phyloP scores from a whole-genome alignment of 306 rosid genomes.

The Castanea crenata region DNA sequence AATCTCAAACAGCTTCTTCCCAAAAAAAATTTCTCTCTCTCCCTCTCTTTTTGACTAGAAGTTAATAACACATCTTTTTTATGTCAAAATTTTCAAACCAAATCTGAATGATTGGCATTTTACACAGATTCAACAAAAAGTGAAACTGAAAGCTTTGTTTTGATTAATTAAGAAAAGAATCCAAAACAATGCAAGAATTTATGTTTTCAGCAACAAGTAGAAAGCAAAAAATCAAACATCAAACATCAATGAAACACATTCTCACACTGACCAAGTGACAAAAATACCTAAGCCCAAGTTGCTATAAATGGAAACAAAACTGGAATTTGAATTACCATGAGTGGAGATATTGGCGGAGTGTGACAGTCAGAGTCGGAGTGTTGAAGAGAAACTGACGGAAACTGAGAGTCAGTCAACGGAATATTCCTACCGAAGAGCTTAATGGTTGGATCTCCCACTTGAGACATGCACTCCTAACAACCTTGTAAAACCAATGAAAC shows the following conservation, averaged over 20 bases:
- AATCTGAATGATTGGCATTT: no score
- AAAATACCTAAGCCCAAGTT: neutral
- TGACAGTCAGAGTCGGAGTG: constrained; percentile 13
- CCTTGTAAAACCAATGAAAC: constrained; percentile 7
- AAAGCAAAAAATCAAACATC: constrained; percentile 2
- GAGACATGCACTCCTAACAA: constrained; percentile 30
- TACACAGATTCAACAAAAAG: neutral
- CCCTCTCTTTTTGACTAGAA: neutral
- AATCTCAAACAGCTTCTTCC: no score
- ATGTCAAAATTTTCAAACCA: neutral
- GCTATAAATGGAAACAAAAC: neutral
- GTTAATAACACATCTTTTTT: neutral
- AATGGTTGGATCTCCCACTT: constrained; percentile 45
- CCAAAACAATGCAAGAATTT: neutral
- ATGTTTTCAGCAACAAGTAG: neutral
- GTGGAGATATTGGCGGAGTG: constrained; percentile 20
- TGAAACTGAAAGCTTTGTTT: neutral
- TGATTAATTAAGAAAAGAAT: neutral
- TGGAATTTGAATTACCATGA: constrained; percentile 29
- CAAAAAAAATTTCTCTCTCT: neutral
- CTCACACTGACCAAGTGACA: no score
- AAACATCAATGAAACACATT: neutral
- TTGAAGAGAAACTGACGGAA: constrained; percentile 6
- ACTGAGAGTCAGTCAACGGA: constrained; percentile 14
- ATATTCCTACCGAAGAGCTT: constrained; percentile 54